Conservation (phyloP, 108 stramenopile species). For the Fistulifera pelliculosa region DNA sequence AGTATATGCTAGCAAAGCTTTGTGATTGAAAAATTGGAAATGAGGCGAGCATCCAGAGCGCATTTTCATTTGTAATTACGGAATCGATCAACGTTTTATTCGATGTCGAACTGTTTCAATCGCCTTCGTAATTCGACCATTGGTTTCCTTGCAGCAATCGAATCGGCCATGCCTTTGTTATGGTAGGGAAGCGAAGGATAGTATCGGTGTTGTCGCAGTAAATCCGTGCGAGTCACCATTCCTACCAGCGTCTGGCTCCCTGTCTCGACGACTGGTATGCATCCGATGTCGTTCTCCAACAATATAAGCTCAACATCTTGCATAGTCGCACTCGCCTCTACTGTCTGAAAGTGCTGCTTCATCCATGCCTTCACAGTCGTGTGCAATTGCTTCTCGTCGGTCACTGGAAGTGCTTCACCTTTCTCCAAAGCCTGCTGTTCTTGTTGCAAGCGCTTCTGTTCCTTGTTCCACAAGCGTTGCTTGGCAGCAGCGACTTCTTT, state of each 20-base stretch:
- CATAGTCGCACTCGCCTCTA: slow-evolving; percentile 68
- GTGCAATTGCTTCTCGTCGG: slow-evolving; percentile 32
- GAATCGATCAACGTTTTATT: no score
- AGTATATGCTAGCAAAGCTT: no score
- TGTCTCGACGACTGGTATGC: slow-evolving; percentile 74
- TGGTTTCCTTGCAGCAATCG: slow-evolving; percentile 64
- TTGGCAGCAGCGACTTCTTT: slow-evolving; percentile 84
- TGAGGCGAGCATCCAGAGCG: no score
- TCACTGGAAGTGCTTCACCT: slow-evolving; percentile 21
- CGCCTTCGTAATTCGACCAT: slow-evolving; percentile 73
- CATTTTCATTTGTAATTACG: no score
- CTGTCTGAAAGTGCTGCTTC: slow-evolving; percentile 77
- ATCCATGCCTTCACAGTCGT: slow-evolving; percentile 83
- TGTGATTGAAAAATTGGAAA: no score
- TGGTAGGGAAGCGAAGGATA: slow-evolving; percentile 81
- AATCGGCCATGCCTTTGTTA: slow-evolving; percentile 80
- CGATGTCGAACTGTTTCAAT: slow-evolving; percentile 74
- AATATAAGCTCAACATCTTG: slow-evolving; percentile 73
- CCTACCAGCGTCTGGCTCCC: slow-evolving; percentile 70
- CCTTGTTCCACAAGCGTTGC: slow-evolving; percentile 76
- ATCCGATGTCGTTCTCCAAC: slow-evolving; percentile 75
- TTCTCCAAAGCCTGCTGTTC: slow-evolving; percentile 17
- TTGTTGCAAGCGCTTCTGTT: slow-evolving; percentile 52
- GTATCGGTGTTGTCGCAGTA: slow-evolving; percentile 79
- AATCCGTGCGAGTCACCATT: slow-evolving; percentile 82